phyloP scores from a whole-genome alignment of 2,329 filamentous ascomycete species.

The Microdochium bolleyi region DNA sequence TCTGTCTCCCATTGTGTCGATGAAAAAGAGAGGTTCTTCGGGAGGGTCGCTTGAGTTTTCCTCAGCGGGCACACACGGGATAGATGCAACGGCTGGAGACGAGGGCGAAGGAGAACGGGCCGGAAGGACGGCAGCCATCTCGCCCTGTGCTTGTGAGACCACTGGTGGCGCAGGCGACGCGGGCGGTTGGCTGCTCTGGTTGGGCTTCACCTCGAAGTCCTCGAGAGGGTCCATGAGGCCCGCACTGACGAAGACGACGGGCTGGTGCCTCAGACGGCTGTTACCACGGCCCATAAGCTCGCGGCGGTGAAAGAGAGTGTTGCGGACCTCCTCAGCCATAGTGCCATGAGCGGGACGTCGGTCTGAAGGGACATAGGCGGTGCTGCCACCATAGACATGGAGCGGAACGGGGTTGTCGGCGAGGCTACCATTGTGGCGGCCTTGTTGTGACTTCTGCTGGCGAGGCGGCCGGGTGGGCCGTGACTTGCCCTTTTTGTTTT shows the following conservation, averaged over 20 bases:
- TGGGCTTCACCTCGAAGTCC: constrained; percentile 19
- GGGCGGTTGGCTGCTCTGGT: constrained; percentile 5
- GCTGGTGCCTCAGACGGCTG: constrained; percentile 36
- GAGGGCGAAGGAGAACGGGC: neutral
- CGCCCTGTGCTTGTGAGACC: constrained; percentile 1
- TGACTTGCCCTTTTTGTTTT: constrained; percentile 8
- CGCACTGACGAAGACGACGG: constrained; percentile 45
- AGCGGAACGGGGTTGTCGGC: neutral
- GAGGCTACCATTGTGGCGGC: constrained; percentile 4
- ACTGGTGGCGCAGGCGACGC: too few relatives aligned
- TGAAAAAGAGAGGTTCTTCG: constrained; percentile 20
- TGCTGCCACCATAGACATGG: constrained; percentile 5
- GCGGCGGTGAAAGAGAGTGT: constrained; percentile 37
- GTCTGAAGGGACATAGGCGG: constrained; percentile 3
- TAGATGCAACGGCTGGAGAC: neutral
- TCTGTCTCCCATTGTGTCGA: constrained; percentile 26
- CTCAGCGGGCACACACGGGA: neutral
- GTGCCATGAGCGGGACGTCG: constrained; percentile 16
- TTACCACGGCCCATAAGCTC: constrained; percentile 25
- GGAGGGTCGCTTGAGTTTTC: neutral
- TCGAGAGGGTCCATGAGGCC: constrained; percentile 42
- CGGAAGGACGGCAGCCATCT: neutral
- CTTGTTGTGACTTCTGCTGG: constrained; percentile 3
- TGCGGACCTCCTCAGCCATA: constrained; percentile 40
- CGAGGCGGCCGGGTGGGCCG: neutral